Percentiles rank a stretch among this genome's conserved stretches.
Conservation (phyloP, 2,329 filamentous ascomycete species). For the Zalaria sp. region DNA sequence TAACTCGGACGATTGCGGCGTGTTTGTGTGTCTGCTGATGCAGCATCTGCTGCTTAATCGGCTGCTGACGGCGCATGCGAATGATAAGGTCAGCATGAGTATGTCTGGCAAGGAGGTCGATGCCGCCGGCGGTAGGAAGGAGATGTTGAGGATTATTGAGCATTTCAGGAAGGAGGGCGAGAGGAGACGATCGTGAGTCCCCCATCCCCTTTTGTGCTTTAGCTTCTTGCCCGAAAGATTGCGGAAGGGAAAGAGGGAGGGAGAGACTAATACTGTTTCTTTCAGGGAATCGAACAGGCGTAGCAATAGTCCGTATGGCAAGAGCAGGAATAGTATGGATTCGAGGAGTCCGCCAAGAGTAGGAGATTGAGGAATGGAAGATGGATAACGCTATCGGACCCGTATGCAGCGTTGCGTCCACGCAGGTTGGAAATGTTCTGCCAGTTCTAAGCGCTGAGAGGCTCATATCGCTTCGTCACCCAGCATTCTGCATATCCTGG, state of each 20-base stretch:
- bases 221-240: too few species aligned
- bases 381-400: too few species aligned
- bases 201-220: too few species aligned
- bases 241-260: too few species aligned
- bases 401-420: too few species aligned
- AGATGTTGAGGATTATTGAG: slow-evolving; percentile 85
- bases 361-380: neutral
- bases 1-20: slow-evolving; percentile 85
- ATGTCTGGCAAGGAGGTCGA: slow-evolving; percentile 76
- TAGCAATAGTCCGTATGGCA: neutral
- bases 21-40: slow-evolving; percentile 94
- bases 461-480: too few species aligned
- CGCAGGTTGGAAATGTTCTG: too few species aligned
- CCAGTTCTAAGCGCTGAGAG: too few species aligned
- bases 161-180: slow-evolving; percentile 76
- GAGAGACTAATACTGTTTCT: too few species aligned
- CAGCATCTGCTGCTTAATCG: slow-evolving; percentile 78
- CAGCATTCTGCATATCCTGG: too few species aligned
- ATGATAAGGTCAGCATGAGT: slow-evolving; percentile 87
- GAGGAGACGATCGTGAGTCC: slow-evolving; percentile 63
- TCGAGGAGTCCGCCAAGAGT: neutral
- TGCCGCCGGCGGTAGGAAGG: slow-evolving; percentile 64
- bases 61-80: slow-evolving; percentile 62
- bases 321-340: neutral
- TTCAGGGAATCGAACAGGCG: neutral